Conservation (phyloP, 2,329 filamentous ascomycete species). For the Xylaria sp. region DNA sequence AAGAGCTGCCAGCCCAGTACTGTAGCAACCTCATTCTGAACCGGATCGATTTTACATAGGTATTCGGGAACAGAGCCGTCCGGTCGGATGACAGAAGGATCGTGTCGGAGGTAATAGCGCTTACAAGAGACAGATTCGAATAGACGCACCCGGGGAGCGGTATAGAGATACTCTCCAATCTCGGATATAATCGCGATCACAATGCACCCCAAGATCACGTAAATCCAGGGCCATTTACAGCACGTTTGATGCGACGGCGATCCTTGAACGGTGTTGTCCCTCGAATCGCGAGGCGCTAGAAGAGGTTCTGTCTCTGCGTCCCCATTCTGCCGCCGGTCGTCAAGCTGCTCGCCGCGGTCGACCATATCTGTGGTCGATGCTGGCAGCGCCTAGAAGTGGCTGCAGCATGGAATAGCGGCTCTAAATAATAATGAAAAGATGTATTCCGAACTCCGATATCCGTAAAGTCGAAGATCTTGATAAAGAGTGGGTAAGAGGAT, state of each 20-base stretch:
- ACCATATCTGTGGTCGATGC: conserved; percentile 38
- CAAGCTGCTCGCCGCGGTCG: background rate
- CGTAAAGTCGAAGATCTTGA: no score
- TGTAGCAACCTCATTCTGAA: conserved; percentile 34
- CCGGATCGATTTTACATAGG: conserved; percentile 34
- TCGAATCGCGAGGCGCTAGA: background rate
- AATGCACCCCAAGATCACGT: conserved; percentile 21
- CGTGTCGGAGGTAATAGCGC: conserved; percentile 22
- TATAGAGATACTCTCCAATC: conserved; percentile 34
- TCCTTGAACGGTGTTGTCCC: background rate
- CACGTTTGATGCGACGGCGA: conserved; percentile 23
- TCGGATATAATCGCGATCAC: conserved; percentile 24
- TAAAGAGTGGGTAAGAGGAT: no score
- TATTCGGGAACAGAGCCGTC: conserved; percentile 34
- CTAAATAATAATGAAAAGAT: no score
- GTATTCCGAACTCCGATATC: no score
- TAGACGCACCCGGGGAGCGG: conserved; percentile 35
- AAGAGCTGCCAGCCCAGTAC: conserved; percentile 37
- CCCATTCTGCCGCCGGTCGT: background rate
- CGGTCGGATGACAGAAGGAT: conserved; percentile 23
- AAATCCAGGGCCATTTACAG: conserved; percentile 31
- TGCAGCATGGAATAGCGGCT: no score
- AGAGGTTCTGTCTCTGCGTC: conserved; percentile 10
- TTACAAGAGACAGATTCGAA: conserved; percentile 37
- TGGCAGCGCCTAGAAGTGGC: background rate